Evolutionary conservation across 345 rosid species (phyloP).

Genomic region (Pistacia atlantica): DNA sequence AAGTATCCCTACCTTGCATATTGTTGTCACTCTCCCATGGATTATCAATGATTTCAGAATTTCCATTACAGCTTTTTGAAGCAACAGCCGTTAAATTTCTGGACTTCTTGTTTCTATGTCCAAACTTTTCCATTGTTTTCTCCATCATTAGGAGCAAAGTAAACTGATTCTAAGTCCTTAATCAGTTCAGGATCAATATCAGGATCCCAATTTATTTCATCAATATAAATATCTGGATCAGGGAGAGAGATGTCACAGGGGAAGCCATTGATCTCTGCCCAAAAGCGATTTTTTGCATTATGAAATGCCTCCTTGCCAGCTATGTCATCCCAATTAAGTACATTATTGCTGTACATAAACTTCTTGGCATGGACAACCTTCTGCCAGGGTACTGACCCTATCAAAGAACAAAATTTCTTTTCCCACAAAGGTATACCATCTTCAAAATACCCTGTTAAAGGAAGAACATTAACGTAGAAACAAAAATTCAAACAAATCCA

Average conservation of each 20-base stretch:
- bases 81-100: slow-evolving; percentile 21
- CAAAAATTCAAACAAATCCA: background rate
- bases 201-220: slow-evolving; percentile 70
- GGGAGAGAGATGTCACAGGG: slow-evolving; percentile 54
- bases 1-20: slow-evolving; percentile 18
- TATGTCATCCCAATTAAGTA: slow-evolving; percentile 73
- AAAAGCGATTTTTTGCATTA: slow-evolving; percentile 64
- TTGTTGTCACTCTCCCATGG: slow-evolving; percentile 42
- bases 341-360: slow-evolving; percentile 29
- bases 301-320: slow-evolving; percentile 83
- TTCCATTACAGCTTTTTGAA: slow-evolving; percentile 28
- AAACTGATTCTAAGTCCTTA: slow-evolving; percentile 56
- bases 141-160: slow-evolving; percentile 48
- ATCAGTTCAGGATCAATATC: slow-evolving; percentile 64
- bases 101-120: slow-evolving; percentile 23
- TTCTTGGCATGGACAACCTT: slow-evolving; percentile 43
- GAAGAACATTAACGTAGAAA: slow-evolving; percentile 1
- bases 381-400: slow-evolving; percentile 49
- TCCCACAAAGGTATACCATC: slow-evolving; percentile 55
- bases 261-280: slow-evolving; percentile 62
- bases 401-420: slow-evolving; percentile 46
- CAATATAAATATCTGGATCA: slow-evolving; percentile 65
- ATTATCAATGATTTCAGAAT: slow-evolving; percentile 25
- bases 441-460: slow-evolving; percentile 15
- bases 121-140: slow-evolving; percentile 28